phyloP scores from a whole-genome alignment of 352 stramenopile species.

The Globisporangium cederbergense region DNA sequence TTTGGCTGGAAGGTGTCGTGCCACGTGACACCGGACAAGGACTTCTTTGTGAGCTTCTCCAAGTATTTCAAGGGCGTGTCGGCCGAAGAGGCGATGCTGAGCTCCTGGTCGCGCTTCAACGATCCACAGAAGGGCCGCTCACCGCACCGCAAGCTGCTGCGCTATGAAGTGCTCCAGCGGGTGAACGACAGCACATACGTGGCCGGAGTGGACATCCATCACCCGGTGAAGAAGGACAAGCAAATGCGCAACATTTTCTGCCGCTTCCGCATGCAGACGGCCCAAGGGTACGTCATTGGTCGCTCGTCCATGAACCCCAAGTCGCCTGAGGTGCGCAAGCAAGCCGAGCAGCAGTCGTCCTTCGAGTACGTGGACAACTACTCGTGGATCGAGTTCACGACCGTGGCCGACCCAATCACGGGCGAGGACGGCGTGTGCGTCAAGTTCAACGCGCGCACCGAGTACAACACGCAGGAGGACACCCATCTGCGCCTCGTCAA shows the following conservation, averaged over 20 bases:
- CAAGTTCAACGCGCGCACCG: constrained; percentile 58
- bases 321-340: constrained; percentile 31
- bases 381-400: constrained; percentile 54
- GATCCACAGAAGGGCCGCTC: constrained; percentile 21
- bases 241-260: constrained; percentile 45
- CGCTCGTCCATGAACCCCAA: constrained; percentile 55
- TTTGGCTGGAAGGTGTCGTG: constrained; percentile 52
- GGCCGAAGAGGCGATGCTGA: constrained; percentile 38
- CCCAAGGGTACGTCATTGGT: constrained; percentile 50
- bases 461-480: constrained; percentile 61
- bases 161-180: constrained; percentile 41
- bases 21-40: constrained; percentile 31
- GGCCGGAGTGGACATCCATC: constrained; percentile 36
- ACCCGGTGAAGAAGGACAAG: constrained; percentile 45
- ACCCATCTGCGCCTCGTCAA: constrained; percentile 49
- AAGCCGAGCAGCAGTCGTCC: constrained; percentile 27
- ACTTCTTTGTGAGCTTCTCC: constrained; percentile 51
- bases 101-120: constrained; percentile 30
- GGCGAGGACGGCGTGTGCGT: constrained; percentile 42
- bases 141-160: constrained; percentile 33
- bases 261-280: constrained; percentile 49
- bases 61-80: constrained; percentile 43
- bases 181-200: constrained; percentile 56
- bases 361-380: constrained; percentile 56
- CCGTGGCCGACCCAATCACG: constrained; percentile 24